A percentile compares a stretch with the other conserved stretches of the same genome.
phyloP scores from a whole-genome alignment of 78 protist genomes.

The Monosiga brevicollis region DNA sequence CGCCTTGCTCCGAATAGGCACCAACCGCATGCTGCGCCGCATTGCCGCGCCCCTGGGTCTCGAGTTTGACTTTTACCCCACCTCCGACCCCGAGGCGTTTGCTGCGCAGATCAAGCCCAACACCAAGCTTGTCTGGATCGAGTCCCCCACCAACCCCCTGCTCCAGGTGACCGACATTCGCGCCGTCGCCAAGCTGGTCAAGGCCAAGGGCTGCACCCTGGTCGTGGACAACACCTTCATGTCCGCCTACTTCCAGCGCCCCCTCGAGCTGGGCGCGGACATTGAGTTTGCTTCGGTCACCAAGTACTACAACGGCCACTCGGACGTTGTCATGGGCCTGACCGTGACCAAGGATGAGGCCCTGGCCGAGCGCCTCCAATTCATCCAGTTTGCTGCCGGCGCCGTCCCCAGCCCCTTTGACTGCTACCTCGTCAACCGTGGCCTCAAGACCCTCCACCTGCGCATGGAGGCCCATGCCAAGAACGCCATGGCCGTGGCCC shows the following conservation, averaged over 20 bases:
- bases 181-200: slow-evolving; percentile 14
- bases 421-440: slow-evolving; percentile 27
- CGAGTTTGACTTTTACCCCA: slow-evolving; percentile 36
- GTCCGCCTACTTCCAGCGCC: slow-evolving; percentile 38
- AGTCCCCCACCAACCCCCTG: slow-evolving; percentile 62
- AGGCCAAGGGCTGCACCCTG: neutral
- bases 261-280: slow-evolving; percentile 66
- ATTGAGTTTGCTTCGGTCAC: slow-evolving; percentile 53
- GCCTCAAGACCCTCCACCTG: slow-evolving; percentile 44
- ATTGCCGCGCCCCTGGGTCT: slow-evolving; percentile 12
- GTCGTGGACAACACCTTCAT: slow-evolving; percentile 41
- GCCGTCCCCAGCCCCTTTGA: slow-evolving; percentile 42
- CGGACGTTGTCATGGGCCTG: slow-evolving; percentile 29
- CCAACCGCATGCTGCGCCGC: slow-evolving; percentile 35
- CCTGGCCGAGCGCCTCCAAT: slow-evolving; percentile 10
- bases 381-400: slow-evolving; percentile 48
- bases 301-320: slow-evolving; percentile 59
- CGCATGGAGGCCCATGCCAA: slow-evolving; percentile 20
- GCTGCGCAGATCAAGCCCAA: slow-evolving; percentile 11
- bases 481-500: slow-evolving; percentile 43
- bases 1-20: slow-evolving; percentile 29
- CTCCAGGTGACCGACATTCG: slow-evolving; percentile 22
- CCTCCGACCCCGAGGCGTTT: slow-evolving; percentile 9
- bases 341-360: neutral
- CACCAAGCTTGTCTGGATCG: slow-evolving; percentile 47